These are phyloP conservation scores for Arachnomyces sp. DNA, from an alignment of 2,329 filamentous ascomycete species.

Conservation along the genomic window DNA sequence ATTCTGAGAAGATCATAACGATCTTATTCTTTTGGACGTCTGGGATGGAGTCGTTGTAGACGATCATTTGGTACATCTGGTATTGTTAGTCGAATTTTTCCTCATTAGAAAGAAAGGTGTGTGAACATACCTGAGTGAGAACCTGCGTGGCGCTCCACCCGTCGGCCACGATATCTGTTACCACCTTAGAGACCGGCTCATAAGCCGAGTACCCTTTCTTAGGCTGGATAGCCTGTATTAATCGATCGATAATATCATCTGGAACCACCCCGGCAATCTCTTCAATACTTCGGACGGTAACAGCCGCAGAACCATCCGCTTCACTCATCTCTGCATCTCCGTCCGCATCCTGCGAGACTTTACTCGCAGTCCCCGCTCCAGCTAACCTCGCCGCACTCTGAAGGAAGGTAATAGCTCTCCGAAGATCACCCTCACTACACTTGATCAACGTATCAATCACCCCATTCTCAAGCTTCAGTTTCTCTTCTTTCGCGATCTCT, in stretches of 20 bases:
- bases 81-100: neutral
- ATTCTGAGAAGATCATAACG: slow-evolving; percentile 79
- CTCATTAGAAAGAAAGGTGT: neutral
- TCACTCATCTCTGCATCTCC: slow-evolving; percentile 39
- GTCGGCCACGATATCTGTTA: slow-evolving; percentile 88
- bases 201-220: slow-evolving; percentile 58
- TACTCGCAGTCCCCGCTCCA: slow-evolving; percentile 47
- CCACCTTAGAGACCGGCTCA: slow-evolving; percentile 63
- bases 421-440: slow-evolving; percentile 85
- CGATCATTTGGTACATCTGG: slow-evolving; percentile 70
- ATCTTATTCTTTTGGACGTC: slow-evolving; percentile 88
- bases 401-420: slow-evolving; percentile 92
- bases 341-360: slow-evolving; percentile 38
- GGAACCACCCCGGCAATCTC: slow-evolving; percentile 97
- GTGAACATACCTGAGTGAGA: slow-evolving; percentile 58
- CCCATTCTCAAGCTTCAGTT: slow-evolving; percentile 65
- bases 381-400: slow-evolving; percentile 89
- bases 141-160: slow-evolving; percentile 94
- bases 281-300: slow-evolving; percentile 74
- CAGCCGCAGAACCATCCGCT: slow-evolving; percentile 41
- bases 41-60: slow-evolving; percentile 74
- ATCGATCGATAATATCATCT: slow-evolving; percentile 56
- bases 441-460: slow-evolving; percentile 75
- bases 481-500: slow-evolving; percentile 73
- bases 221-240: slow-evolving; percentile 70